phyloP scores from a whole-genome alignment of 805 yeast species.

The Starmerella lactis-condensi region DNA sequence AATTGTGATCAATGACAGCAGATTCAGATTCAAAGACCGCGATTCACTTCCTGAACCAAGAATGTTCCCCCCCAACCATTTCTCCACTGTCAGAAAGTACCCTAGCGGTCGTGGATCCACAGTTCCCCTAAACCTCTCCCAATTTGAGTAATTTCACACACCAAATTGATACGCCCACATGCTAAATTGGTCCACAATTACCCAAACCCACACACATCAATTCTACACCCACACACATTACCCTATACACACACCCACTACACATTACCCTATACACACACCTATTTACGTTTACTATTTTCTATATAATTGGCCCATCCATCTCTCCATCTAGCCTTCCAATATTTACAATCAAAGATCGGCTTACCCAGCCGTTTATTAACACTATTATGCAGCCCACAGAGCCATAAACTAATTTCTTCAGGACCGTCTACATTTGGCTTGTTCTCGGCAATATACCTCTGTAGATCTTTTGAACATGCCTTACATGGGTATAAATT shows the following conservation, averaged over 20 bases:
- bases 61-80: conserved; percentile 23
- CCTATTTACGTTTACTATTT: conserved; percentile 3
- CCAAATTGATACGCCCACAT: no score
- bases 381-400: conserved; percentile 91
- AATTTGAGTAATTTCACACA: no score
- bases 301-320: conserved; percentile 53
- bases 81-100: conserved; percentile 57
- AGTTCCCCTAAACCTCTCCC: conserved; percentile 55
- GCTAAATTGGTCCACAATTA: no score
- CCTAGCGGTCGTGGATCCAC: conserved; percentile 93
- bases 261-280: not conserved
- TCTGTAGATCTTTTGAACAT: conserved; percentile 71
- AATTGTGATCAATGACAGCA: conserved; percentile 45
- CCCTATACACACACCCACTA: no score
- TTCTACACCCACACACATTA: no score
- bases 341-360: conserved; percentile 63
- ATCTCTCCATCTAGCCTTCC: conserved; percentile 90
- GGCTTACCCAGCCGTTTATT: conserved; percentile 74
- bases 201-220: no score
- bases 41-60: conserved; percentile 76
- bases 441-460: conserved; percentile 32
- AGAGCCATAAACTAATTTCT: conserved; percentile 74
- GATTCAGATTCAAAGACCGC: conserved; percentile 52
- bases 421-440: conserved; percentile 37
- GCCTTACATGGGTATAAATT: conserved; percentile 82